Percentiles rank a stretch among this genome's conserved stretches.
Evolutionary conservation across 768 basidiomycete genomes (phyloP).

Genomic region (Hericium erinaceus): DNA sequence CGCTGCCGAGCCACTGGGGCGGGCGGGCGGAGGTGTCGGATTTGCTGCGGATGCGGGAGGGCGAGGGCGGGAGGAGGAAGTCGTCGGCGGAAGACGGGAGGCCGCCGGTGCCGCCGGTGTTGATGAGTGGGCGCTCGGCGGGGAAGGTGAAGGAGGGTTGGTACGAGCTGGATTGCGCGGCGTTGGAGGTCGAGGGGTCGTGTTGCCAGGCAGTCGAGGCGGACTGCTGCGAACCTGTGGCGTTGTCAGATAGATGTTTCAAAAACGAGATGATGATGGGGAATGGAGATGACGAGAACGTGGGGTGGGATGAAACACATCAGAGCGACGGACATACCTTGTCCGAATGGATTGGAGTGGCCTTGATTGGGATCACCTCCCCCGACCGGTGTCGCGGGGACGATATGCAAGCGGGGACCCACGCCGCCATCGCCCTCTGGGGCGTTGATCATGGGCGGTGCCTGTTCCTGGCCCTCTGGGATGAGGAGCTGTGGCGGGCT

Average conservation of each 20-base stretch:
- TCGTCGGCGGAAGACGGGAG: slow-evolving; percentile 9
- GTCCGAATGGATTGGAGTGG: slow-evolving; percentile 42
- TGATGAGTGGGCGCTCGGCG: background rate
- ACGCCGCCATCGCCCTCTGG: slow-evolving; percentile 41
- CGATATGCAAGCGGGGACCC: slow-evolving; percentile 66
- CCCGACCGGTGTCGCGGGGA: slow-evolving; percentile 74
- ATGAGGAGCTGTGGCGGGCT: slow-evolving; percentile 55
- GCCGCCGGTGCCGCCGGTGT: background rate
- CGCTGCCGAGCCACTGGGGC: slow-evolving; percentile 9
- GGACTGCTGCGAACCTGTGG: background rate
- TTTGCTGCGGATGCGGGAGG: slow-evolving; percentile 13
- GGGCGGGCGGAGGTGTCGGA: slow-evolving; percentile 13
- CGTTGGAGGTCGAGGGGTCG: slow-evolving; percentile 1
- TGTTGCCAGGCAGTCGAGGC: background rate
- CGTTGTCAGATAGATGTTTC: background rate
- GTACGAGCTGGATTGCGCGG: slow-evolving; percentile 8
- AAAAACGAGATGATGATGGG: background rate
- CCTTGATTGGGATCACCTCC: slow-evolving; percentile 49
- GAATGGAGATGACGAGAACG: background rate
- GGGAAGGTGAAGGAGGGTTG: slow-evolving; percentile 14
- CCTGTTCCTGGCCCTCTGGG: slow-evolving; percentile 38
- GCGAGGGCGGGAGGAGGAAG: slow-evolving; percentile 13
- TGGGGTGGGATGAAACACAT: background rate
- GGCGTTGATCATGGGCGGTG: slow-evolving; percentile 48
- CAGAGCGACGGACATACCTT: slow-evolving; percentile 27